Conservation (phyloP, 2,329 filamentous ascomycete species). For the Exophiala phaeomuriformis region DNA sequence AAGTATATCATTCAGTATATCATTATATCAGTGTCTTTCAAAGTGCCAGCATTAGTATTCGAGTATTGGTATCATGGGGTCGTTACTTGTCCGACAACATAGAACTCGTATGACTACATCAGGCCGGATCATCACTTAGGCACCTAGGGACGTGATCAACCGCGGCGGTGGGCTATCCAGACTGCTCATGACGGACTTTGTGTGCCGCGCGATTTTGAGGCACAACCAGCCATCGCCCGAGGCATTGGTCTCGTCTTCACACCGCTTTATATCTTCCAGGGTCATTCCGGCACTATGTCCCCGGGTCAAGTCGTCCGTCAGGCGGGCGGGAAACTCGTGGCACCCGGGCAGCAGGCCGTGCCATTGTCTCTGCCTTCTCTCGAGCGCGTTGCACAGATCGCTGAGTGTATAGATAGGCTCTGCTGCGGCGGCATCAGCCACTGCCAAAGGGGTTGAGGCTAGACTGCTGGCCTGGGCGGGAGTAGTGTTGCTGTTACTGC, state of each 20-base stretch:
- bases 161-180: constrained; percentile 17
- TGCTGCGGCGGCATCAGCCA: not conserved
- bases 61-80: too few species aligned
- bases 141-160: too few species aligned
- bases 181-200: constrained; percentile 24
- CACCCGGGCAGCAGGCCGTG: constrained; percentile 28
- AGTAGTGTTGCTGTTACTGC: too few species aligned
- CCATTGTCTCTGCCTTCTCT: constrained; percentile 38
- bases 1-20: too few species aligned
- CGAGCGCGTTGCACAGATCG: constrained; percentile 36
- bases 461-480: too few species aligned
- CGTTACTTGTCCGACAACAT: too few species aligned
- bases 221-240: constrained; percentile 24
- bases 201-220: constrained; percentile 26
- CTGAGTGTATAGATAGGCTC: constrained; percentile 27
- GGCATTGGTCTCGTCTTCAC: constrained; percentile 9
- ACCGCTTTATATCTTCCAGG: constrained; percentile 11
- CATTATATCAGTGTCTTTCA: too few species aligned
- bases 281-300: constrained; percentile 20
- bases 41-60: too few species aligned
- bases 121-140: too few species aligned
- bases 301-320: constrained; percentile 2
- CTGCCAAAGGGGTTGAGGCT: too few species aligned
- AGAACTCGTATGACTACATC: too few species aligned
- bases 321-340: constrained; percentile 13